Base-by-base conservation (phyloP, 768 basidiomycete genomes). In the Hypholoma sublateritium region DNA sequence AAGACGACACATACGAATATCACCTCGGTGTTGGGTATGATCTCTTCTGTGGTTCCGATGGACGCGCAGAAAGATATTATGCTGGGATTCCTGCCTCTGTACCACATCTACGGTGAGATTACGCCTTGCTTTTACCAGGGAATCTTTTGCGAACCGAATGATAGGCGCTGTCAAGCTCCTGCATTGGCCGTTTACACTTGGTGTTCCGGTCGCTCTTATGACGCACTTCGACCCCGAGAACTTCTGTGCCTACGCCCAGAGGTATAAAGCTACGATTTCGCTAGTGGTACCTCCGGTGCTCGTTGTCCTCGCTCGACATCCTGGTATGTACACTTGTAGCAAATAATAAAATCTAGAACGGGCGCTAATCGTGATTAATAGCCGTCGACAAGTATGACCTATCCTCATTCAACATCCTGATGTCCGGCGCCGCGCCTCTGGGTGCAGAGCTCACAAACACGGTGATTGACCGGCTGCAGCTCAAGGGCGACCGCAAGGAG, bases 221-320 rank as follows among this genome's bases (percentile, higher is more conserved):
- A 69, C 80, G 1, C 82, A 82, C 34, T 95, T 95, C 67, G 88
- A 94, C 60, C 87, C 90, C 0, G 74, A 74, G 1, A 68, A 74
- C 50, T 91, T 91, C 64, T 88, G 90, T 59, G 74, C 77, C 9
- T 75, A 81, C 48, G 81, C 95, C 46, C 77, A 87, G 59, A 78
- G 75, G 50, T 90, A 90, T 74, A 81, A 74, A 50, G 79, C 86
- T 22, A 87, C 87, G 0, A 57, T 74, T 1, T 57, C 81, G 0
- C 71, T 88, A 0, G 74, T 92, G 45, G 92, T 92, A 1, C 94
- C 94, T 1, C 93, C 95, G 0, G 85, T 97, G n/a, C 72, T 94
- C 13, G 85, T 96, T 12, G 79, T 84, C 1, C 76, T 97, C 39
- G 74, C 85, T 2, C 82, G 87, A 57, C 87, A 90, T 61, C 82